Percentiles rank a stretch among this genome's conserved stretches.
These are phyloP conservation scores for Mucor plumbeus DNA, from an alignment of 371 early-diverging fungal genomes.

Conservation along the genomic window DNA sequence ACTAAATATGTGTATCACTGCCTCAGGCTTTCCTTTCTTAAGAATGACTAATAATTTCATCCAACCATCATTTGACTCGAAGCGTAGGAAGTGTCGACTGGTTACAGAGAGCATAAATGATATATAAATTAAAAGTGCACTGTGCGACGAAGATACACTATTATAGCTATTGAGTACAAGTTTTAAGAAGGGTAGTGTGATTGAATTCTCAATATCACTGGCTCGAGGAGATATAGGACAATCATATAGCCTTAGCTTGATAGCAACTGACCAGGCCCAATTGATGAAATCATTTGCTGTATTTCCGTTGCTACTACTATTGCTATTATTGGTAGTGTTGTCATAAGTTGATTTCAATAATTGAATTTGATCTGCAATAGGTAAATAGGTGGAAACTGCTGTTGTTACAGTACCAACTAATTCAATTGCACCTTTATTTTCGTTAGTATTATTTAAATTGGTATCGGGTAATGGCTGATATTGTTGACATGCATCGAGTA, in stretches of 20 bases:
- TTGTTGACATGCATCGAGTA: conserved; percentile 43
- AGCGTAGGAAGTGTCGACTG: conserved; percentile 58
- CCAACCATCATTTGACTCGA: conserved; percentile 59
- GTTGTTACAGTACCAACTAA: conserved; percentile 33
- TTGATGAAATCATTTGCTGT: conserved; percentile 41
- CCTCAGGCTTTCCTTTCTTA: conserved; percentile 45
- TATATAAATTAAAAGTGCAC: conserved; percentile 48
- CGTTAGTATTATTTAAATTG: conserved; percentile 8
- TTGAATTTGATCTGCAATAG: conserved; percentile 35
- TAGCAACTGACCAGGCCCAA: conserved; percentile 57
- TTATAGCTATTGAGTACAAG: conserved; percentile 34
- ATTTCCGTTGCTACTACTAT: conserved; percentile 13
- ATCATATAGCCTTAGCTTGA: conserved; percentile 50
- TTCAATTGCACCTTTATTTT: conserved; percentile 29
- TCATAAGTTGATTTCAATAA: conserved; percentile 34
- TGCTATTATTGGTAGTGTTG: conserved; percentile 10
- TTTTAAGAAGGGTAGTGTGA: conserved; percentile 41
- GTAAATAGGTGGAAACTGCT: conserved; percentile 34
- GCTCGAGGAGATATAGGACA: conserved; percentile 46
- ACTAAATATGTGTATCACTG: conserved; percentile 35
- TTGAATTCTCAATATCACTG: conserved; percentile 34
- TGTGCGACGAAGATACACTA: conserved; percentile 38
- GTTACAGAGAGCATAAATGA: conserved; percentile 55
- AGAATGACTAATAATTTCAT: conserved; percentile 47
- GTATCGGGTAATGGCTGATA: conserved; percentile 39